A percentile compares a stretch with the other conserved stretches of the same genome.
These are phyloP conservation scores for Corrigiola litoralis DNA, from an alignment of 179 eudicot species.

Conservation along the genomic window DNA sequence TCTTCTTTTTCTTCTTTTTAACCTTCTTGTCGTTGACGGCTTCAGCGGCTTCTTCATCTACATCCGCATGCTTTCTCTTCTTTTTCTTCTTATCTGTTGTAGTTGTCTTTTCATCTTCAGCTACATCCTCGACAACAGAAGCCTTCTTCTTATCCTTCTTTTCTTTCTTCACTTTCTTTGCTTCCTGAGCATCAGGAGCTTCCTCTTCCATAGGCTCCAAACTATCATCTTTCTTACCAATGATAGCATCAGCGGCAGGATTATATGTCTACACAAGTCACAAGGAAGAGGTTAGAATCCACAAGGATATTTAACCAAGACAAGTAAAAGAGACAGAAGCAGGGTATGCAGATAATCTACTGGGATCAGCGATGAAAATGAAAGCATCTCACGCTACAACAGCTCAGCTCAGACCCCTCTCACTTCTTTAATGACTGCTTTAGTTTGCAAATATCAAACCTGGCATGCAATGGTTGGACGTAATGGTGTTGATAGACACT, in stretches of 20 bases:
- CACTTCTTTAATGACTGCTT: too few relatives aligned
- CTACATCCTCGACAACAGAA: too few relatives aligned
- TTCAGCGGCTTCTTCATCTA: slow-evolving; percentile 38
- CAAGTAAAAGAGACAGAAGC: too few relatives aligned
- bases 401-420: too few relatives aligned
- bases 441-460: too few relatives aligned
- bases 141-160: slow-evolving; percentile 44
- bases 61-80: slow-evolving; percentile 43
- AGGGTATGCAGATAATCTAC: too few relatives aligned
- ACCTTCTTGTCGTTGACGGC: slow-evolving; percentile 47
- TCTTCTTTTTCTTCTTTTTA: slow-evolving; percentile 70
- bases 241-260: slow-evolving; percentile 71
- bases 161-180: slow-evolving; percentile 51
- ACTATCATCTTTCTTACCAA: slow-evolving; percentile 45
- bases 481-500: too few relatives aligned
- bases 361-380: too few relatives aligned
- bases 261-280: slow-evolving; percentile 56
- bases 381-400: too few relatives aligned
- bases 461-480: too few relatives aligned
- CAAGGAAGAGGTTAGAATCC: background rate
- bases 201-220: slow-evolving; percentile 22
- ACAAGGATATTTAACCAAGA: too few relatives aligned
- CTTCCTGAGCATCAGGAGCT: slow-evolving; percentile 16
- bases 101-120: slow-evolving; percentile 38
- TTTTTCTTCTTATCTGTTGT: slow-evolving; percentile 68